These are phyloP conservation scores for Apiospora malaysiana DNA, from an alignment of 2,329 filamentous ascomycete genomes.

Conservation along the genomic window DNA sequence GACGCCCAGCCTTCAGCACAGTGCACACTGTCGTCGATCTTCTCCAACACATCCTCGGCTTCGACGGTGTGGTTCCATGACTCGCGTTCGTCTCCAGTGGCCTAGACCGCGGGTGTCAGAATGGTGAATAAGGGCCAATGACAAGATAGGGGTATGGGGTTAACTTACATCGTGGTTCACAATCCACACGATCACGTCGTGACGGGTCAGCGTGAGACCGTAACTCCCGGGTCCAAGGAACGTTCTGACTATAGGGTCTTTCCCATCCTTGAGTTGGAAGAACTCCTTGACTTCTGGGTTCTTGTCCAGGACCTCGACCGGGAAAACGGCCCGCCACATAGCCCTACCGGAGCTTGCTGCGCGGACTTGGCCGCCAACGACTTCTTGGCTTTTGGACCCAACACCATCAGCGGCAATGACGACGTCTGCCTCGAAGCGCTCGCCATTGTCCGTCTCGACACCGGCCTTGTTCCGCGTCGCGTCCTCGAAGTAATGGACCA, in stretches of 20 bases:
- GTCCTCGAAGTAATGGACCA: slow-evolving; percentile 57
- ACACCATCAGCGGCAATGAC: slow-evolving; percentile 21
- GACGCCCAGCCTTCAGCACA: slow-evolving; percentile 24
- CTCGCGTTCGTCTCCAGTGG: slow-evolving; percentile 42
- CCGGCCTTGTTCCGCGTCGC: slow-evolving; percentile 44
- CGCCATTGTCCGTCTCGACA: slow-evolving; percentile 55
- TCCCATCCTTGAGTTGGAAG: slow-evolving; percentile 48
- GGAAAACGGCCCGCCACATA: slow-evolving; percentile 42
- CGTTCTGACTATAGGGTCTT: slow-evolving; percentile 51
- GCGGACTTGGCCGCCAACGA: slow-evolving; percentile 41
- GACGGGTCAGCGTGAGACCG: slow-evolving; percentile 40
- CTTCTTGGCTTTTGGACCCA: slow-evolving; percentile 15
- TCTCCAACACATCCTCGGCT: slow-evolving; percentile 40
- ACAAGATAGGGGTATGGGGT: background rate
- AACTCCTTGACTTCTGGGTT: slow-evolving; percentile 44
- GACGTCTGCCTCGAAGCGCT: slow-evolving; percentile 41
- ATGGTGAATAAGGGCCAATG: background rate
- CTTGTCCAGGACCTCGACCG: background rate
- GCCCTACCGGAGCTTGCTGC: slow-evolving; percentile 51
- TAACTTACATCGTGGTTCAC: slow-evolving; percentile 44
- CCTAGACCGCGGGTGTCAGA: background rate
- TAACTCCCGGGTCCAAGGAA: slow-evolving; percentile 51
- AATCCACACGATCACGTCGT: slow-evolving; percentile 44
- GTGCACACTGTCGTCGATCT: slow-evolving; percentile 18
- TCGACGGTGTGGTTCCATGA: slow-evolving; percentile 44